These are phyloP conservation scores for Rhizophagus sp. DNA, from an alignment of 192 early-diverging fungal species.

Conservation along the genomic window DNA sequence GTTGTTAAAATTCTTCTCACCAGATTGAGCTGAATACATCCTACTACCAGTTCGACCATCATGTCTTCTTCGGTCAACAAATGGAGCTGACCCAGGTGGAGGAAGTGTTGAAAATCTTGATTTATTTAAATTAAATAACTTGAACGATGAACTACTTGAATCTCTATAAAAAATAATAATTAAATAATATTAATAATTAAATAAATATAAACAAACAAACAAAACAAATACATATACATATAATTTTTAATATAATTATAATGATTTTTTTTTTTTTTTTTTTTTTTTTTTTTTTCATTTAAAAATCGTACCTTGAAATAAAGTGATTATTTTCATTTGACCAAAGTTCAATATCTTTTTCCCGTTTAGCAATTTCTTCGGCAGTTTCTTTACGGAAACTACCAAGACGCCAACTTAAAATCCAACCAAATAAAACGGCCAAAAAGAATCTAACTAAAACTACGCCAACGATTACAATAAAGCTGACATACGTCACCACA, in stretches of 20 bases:
- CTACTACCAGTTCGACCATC: background rate
- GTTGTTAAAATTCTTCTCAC: slow-evolving; percentile 22
- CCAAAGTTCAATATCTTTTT: slow-evolving; percentile 76
- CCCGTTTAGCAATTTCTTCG: slow-evolving; percentile 67
- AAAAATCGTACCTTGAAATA: slow-evolving; percentile 24
- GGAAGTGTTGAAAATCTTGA: slow-evolving; percentile 37
- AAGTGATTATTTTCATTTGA: slow-evolving; percentile 65
- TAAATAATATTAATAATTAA: background rate
- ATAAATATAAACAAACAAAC: too few species aligned
- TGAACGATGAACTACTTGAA: slow-evolving; percentile 25
- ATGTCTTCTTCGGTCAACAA: background rate
- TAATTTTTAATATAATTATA: too few species aligned
- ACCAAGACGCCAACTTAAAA: slow-evolving; percentile 76
- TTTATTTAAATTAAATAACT: slow-evolving; percentile 18
- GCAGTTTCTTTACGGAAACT: slow-evolving; percentile 65
- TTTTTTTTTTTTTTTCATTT: too few species aligned
- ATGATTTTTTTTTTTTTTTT: too few species aligned
- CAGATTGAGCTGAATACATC: background rate
- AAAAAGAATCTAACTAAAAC: slow-evolving; percentile 73
- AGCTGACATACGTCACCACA: slow-evolving; percentile 73
- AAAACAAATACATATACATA: too few species aligned
- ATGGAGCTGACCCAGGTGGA: slow-evolving; percentile 30
- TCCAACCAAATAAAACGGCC: slow-evolving; percentile 82
- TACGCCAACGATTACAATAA: slow-evolving; percentile 66
- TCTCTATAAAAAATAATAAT: slow-evolving; percentile 4